These are phyloP conservation scores for Salvia splendens DNA, from an alignment of 257 asterid genomes.

Conservation along the genomic window DNA sequence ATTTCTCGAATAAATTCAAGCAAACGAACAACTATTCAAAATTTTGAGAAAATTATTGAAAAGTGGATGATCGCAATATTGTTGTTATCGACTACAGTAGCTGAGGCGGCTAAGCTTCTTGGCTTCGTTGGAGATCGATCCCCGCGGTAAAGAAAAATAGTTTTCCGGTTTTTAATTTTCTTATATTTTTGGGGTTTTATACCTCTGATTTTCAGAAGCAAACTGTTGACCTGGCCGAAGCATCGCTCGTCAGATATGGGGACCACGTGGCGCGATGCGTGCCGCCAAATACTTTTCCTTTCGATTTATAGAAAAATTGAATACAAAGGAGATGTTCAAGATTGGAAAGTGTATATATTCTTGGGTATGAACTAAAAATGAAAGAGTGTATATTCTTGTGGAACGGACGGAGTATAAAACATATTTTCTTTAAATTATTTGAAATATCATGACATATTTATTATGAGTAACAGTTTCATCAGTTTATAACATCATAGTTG, in stretches of 20 bases:
- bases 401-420: no score
- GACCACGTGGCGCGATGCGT: constrained; percentile 3
- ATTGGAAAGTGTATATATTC: no score
- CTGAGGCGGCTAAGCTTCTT: constrained; percentile 16
- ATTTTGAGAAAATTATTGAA: neutral
- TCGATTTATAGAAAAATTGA: neutral
- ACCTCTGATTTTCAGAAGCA: neutral
- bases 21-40: neutral
- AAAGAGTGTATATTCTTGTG: no score
- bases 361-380: no score
- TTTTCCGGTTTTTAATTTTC: neutral
- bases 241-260: neutral
- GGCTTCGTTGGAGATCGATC: constrained; percentile 20
- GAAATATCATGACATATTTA: no score
- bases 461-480: no score
- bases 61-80: neutral
- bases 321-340: no score
- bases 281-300: neutral
- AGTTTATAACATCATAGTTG: no score
- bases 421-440: no score
- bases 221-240: neutral
- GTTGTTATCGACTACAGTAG: constrained; percentile 19
- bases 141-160: constrained; percentile 11
- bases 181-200: neutral
- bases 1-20: constrained; percentile 12